Evolutionary conservation across 805 yeast species (phyloP).

Genomic region (Saturnispora gosingensis): DNA sequence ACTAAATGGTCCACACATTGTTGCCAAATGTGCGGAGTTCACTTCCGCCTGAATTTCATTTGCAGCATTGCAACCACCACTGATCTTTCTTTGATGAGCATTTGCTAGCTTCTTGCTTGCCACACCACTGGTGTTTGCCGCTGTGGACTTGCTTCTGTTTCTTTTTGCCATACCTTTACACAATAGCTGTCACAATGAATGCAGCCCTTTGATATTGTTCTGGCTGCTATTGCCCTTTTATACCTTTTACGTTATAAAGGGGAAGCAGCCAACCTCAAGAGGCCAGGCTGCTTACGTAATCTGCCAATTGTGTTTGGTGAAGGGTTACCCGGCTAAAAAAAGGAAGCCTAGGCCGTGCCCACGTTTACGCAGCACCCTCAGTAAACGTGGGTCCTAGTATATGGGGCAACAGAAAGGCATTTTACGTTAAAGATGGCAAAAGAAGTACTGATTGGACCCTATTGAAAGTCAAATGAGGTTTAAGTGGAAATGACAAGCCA

Average conservation of each 20-base stretch:
- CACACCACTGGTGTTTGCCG: not conserved
- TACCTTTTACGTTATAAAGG: not conserved
- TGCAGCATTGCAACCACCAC: not conserved
- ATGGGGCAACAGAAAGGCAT: not conserved
- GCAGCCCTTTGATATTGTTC: not conserved
- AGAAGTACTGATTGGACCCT: not conserved
- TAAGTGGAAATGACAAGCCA: not conserved
- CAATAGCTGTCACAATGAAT: not conserved
- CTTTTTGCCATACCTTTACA: not conserved
- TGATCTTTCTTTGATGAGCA: not conserved
- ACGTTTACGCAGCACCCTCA: not conserved
- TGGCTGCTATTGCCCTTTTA: not conserved
- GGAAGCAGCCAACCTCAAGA: not conserved
- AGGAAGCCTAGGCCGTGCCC: not conserved
- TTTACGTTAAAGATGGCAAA: not conserved
- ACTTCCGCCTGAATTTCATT: not conserved
- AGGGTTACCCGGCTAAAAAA: not conserved
- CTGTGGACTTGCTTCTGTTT: not conserved
- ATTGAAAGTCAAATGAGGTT: too few relatives aligned
- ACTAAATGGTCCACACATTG: constrained; percentile 19
- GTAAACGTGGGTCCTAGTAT: not conserved
- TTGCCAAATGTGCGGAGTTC: constrained; percentile 13
- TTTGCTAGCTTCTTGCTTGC: not conserved
- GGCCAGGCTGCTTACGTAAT: not conserved
- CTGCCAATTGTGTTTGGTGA: not conserved